phyloP scores from a whole-genome alignment of 306 rosid genomes.

The Pyrus communis region DNA sequence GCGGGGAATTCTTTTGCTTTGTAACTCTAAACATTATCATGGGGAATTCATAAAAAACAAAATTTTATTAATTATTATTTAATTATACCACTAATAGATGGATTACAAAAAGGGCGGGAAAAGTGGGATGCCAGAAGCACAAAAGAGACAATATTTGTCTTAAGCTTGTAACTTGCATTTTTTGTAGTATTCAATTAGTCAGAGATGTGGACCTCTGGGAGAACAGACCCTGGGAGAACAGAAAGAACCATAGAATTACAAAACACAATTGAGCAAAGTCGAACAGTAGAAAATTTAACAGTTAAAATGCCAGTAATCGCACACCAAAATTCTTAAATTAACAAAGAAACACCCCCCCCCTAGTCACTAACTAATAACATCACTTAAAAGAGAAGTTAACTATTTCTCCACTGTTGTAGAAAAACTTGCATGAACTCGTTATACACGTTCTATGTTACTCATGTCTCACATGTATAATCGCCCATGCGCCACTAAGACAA shows the following conservation, averaged over 20 bases:
- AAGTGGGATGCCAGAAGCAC: conserved; percentile 9
- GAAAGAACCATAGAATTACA: background rate
- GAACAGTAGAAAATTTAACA: conserved; percentile 22
- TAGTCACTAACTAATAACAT: background rate
- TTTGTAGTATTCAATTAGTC: conserved; percentile 17
- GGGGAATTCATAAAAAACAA: background rate
- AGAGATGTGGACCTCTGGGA: conserved; percentile 14
- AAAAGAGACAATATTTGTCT: conserved; percentile 23
- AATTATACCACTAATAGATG: background rate
- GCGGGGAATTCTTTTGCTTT: too few relatives aligned
- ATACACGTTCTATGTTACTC: accelerated
- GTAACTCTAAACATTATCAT: too few relatives aligned
- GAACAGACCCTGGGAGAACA: background rate
- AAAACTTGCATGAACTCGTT: background rate
- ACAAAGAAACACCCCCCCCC: background rate
- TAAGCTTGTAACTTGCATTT: conserved; percentile 4
- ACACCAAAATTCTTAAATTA: background rate
- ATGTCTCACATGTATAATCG: too few relatives aligned
- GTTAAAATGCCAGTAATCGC: background rate
- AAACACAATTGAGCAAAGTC: conserved; percentile 23
- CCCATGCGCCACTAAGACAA: too few relatives aligned
- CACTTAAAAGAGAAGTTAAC: background rate
- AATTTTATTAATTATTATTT: background rate
- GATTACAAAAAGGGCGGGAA: background rate
- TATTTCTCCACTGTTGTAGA: too few relatives aligned